phyloP scores from a whole-genome alignment of 2,329 filamentous ascomycete species.

The Ascochyta viciae-villosae region DNA sequence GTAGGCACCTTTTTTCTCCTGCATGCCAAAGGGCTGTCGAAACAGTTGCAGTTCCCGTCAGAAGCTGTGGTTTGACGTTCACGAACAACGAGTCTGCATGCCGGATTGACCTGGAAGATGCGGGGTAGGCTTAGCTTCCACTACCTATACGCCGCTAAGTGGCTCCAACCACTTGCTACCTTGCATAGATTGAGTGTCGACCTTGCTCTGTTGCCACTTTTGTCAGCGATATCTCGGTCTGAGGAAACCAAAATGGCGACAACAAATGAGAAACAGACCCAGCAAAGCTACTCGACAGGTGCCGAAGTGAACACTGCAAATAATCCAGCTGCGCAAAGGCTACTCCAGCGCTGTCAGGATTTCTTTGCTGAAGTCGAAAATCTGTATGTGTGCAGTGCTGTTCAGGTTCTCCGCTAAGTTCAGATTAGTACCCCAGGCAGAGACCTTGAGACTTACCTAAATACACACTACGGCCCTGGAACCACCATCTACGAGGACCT shows the following conservation, averaged over 20 bases:
- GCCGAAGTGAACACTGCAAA: slow-evolving; percentile 26
- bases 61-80: background rate
- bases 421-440: slow-evolving; percentile 44
- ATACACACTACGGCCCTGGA: slow-evolving; percentile 46
- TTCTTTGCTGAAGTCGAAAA: slow-evolving; percentile 42
- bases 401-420: background rate
- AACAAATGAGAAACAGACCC: background rate
- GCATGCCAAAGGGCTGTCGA: no score
- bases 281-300: slow-evolving; percentile 11
- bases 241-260: background rate
- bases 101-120: background rate
- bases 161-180: background rate
- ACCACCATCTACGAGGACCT: slow-evolving; percentile 48
- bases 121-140: slow-evolving; percentile 12
- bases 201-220: no score
- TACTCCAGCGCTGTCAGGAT: slow-evolving; percentile 33
- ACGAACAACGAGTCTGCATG: background rate
- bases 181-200: no score
- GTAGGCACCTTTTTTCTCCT: no score
- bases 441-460: slow-evolving; percentile 44
- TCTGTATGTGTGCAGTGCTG: slow-evolving; percentile 19
- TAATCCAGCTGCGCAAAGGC: slow-evolving; percentile 30
- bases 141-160: background rate
- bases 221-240: background rate
- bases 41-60: no score